Evolutionary conservation across 2,329 filamentous ascomycete genomes (phyloP).

Genomic region (Ustilaginoidea virens): DNA sequence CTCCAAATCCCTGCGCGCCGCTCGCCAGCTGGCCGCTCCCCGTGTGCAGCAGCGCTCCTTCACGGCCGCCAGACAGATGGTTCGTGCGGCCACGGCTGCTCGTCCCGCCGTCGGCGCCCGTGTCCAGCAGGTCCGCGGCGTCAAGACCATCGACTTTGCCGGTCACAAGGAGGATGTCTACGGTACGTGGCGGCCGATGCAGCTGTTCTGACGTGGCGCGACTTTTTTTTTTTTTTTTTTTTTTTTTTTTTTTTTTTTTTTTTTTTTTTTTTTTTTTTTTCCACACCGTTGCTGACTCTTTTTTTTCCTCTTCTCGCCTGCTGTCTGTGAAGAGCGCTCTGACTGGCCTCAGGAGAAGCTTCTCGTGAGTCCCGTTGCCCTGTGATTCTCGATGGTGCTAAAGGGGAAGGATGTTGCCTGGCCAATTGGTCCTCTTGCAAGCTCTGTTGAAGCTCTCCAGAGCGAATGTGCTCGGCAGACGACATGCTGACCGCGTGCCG

Average conservation of each 20-base stretch:
- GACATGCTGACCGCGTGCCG: slow-evolving; percentile 2
- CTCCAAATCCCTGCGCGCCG: slow-evolving; percentile 48
- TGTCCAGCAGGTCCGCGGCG: slow-evolving; percentile 67
- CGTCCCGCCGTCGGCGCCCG: slow-evolving; percentile 31
- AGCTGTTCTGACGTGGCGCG: not conserved
- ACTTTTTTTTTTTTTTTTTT: not conserved
- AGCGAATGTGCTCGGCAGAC: too few relatives aligned
- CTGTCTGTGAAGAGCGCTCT: slow-evolving; percentile 58
- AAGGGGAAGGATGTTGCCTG: too few relatives aligned
- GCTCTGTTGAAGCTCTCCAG: too few relatives aligned
- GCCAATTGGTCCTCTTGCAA: slow-evolving; percentile 1
- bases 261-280: slow-evolving; percentile 3
- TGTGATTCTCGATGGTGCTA: too few relatives aligned
- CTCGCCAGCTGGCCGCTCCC: slow-evolving; percentile 45
- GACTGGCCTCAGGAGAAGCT: slow-evolving; percentile 99
- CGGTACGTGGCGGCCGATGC: too few relatives aligned
- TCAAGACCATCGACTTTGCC: slow-evolving; percentile 99
- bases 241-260: not conserved
- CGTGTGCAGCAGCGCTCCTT: slow-evolving; percentile 47
- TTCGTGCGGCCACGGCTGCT: slow-evolving; percentile 31
- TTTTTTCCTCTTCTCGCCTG: not conserved
- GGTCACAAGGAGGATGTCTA: slow-evolving; percentile 90
- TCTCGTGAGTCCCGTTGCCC: slow-evolving; percentile 48
- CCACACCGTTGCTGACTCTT: slow-evolving; percentile 5
- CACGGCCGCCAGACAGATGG: slow-evolving; percentile 41